Percentiles rank a stretch among this genome's conserved stretches.
Conservation (phyloP, 1,139 yeast genomes). For the Scheffersomyces quercinus region DNA sequence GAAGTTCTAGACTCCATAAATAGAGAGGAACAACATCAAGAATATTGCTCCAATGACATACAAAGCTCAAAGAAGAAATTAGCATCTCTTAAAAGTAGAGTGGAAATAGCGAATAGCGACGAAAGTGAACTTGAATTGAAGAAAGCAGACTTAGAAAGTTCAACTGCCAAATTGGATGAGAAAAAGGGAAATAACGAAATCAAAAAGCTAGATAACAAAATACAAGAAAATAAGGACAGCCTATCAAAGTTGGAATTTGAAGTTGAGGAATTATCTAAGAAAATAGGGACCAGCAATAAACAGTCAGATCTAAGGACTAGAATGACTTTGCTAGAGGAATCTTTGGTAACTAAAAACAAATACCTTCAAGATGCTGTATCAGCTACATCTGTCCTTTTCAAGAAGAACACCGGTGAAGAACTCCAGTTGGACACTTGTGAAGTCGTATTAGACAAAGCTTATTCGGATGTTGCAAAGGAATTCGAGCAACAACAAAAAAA, state of each 20-base stretch:
- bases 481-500: conserved; percentile 10
- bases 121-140: conserved; percentile 43
- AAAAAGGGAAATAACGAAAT: conserved; percentile 29
- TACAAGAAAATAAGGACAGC: conserved; percentile 38
- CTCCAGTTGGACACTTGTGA: conserved; percentile 27
- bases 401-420: conserved; percentile 16
- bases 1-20: conserved; percentile 33
- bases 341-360: conserved; percentile 10
- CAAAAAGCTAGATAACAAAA: conserved; percentile 30
- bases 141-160: conserved; percentile 31
- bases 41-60: conserved; percentile 38
- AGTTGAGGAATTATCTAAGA: conserved; percentile 53
- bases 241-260: conserved; percentile 50
- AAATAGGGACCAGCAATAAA: conserved; percentile 51
- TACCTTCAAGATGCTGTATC: conserved; percentile 2
- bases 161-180: conserved; percentile 29
- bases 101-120: conserved; percentile 37
- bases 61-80: conserved; percentile 31
- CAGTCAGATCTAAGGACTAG: conserved; percentile 50
- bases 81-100: conserved; percentile 29
- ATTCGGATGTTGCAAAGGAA: conserved; percentile 8
- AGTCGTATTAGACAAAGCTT: conserved; percentile 14
- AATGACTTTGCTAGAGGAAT: conserved; percentile 13
- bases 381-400: conserved; percentile 7
- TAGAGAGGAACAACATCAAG: conserved; percentile 42